phyloP scores from a whole-genome alignment of 805 yeast genomes.

The Cephaloascus fragrans region DNA sequence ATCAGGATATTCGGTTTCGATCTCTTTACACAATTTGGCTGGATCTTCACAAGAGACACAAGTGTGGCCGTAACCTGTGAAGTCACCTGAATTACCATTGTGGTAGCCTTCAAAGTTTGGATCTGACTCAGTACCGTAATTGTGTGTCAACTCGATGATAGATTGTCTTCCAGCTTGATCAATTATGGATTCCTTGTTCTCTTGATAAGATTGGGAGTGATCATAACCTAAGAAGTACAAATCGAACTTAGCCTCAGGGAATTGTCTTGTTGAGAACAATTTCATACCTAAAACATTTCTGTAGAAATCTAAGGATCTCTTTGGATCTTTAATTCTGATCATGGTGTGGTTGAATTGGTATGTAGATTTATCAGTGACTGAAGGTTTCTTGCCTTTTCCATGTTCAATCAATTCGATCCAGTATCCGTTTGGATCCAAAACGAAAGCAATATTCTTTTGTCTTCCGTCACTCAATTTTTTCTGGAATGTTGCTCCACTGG shows the following conservation, averaged over 20 bases:
- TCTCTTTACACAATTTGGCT: constrained; percentile 39
- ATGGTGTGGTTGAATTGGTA: constrained; percentile 77
- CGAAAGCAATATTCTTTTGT: constrained; percentile 89
- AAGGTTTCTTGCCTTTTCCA: constrained; percentile 29
- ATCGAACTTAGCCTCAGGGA: constrained; percentile 68
- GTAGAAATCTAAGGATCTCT: constrained; percentile 69
- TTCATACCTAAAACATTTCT: constrained; percentile 74
- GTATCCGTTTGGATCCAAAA: constrained; percentile 91
- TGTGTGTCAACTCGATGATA: constrained; percentile 82
- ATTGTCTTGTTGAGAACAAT: constrained; percentile 44
- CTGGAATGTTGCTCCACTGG: constrained; percentile 62
- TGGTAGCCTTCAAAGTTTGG: constrained; percentile 64
- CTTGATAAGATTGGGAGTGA: constrained; percentile 31
- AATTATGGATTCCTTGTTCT: constrained; percentile 24
- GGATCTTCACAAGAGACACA: constrained; percentile 66
- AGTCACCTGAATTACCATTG: constrained; percentile 62
- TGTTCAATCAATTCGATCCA: constrained; percentile 87
- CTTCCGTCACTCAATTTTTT: constrained; percentile 85
- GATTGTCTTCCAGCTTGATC: constrained; percentile 42
- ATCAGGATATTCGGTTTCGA: constrained; percentile 34
- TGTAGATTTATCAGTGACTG: constrained; percentile 23
- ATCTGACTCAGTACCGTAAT: constrained; percentile 90
- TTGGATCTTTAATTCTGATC: constrained; percentile 87
- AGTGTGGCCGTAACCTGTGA: constrained; percentile 82
- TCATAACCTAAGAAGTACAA: constrained; percentile 79